phyloP scores from a whole-genome alignment of 176 grass and related monocot genomes.

The Oryza meridionalis region DNA sequence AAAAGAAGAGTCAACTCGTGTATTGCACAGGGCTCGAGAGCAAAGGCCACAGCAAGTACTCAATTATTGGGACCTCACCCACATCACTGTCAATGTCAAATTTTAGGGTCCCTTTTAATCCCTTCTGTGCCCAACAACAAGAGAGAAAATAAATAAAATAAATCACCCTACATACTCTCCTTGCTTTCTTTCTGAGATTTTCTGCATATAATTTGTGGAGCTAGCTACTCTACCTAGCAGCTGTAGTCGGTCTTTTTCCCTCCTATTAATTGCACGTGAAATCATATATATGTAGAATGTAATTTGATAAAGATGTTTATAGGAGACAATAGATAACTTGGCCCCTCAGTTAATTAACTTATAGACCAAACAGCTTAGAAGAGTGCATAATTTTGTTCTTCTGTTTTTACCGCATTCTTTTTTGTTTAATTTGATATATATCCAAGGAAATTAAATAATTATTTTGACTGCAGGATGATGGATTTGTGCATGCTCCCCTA shows the following conservation, averaged over 20 bases:
- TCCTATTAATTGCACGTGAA: not conserved
- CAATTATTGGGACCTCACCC: conserved; percentile 72
- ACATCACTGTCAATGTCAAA: conserved; percentile 64
- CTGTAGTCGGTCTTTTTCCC: not conserved
- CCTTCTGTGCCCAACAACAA: conserved; percentile 26
- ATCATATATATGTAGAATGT: not conserved
- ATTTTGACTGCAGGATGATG: not conserved
- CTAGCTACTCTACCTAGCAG: not conserved
- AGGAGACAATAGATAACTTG: not conserved
- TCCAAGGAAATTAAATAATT: not conserved
- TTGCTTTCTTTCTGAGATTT: not conserved
- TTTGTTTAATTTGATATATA: not conserved
- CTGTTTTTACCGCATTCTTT: not conserved
- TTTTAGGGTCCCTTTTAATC: conserved; percentile 50
- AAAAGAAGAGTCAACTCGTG: conserved; percentile 92
- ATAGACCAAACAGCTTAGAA: not conserved
- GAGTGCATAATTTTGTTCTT: not conserved
- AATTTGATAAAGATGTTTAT: not conserved
- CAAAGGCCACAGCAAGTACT: conserved; percentile 60
- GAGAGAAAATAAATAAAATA: conserved; percentile 8
- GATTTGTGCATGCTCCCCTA: not conserved
- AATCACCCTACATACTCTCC: not conserved
- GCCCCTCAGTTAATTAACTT: not conserved
- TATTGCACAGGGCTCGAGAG: conserved; percentile 90
- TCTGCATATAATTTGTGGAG: not conserved